These are phyloP conservation scores for Cystoisospora suis DNA, from an alignment of 169 alveolate species.

Conservation along the genomic window DNA sequence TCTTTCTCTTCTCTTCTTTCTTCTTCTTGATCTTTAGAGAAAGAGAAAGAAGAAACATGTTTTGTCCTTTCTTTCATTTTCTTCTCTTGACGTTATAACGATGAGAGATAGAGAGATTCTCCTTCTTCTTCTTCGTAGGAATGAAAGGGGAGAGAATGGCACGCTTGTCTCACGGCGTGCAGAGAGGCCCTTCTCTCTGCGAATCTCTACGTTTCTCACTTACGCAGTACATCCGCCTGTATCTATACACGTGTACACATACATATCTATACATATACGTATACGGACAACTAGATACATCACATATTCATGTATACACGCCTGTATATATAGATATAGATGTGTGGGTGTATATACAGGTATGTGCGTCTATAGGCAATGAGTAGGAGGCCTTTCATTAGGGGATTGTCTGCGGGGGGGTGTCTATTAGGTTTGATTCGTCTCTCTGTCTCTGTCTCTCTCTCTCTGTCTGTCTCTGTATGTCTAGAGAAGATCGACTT, in stretches of 20 bases:
- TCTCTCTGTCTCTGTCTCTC: no score
- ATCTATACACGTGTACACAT: not conserved
- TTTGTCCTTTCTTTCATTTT: not conserved
- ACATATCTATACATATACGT: not conserved
- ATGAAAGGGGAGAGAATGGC: no score
- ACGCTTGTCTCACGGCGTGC: no score
- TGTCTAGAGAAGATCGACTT: conserved; percentile 47
- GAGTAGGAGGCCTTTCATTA: no score
- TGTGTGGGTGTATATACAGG: not conserved
- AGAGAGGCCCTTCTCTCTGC: no score
- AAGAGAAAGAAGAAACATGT: no score
- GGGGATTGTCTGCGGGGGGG: no score
- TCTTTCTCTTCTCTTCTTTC: not conserved
- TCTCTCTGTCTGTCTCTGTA: not conserved
- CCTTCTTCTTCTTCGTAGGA: no score
- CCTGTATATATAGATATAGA: not conserved
- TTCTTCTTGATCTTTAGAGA: not conserved
- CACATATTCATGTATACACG: not conserved
- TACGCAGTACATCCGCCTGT: not conserved
- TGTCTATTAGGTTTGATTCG: no score
- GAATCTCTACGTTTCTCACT: not conserved
- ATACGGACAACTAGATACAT: not conserved
- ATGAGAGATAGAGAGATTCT: no score
- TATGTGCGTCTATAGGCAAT: not conserved
- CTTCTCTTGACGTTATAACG: not conserved